phyloP scores from a whole-genome alignment of 345 rosid genomes.

The Microthlaspi erraticum region DNA sequence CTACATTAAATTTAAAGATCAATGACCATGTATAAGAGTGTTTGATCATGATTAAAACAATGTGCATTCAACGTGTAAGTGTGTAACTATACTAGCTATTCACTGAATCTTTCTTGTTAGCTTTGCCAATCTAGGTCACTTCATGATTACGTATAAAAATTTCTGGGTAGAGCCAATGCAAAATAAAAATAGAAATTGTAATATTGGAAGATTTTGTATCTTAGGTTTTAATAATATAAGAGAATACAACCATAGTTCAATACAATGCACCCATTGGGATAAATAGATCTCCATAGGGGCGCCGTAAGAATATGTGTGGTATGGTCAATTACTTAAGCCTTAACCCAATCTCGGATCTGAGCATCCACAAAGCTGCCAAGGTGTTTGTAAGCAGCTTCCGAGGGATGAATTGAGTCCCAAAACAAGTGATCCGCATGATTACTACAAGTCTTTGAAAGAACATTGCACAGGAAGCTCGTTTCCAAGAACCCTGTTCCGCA shows the following conservation, averaged over 20 bases:
- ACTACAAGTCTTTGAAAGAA: slow-evolving; percentile 36
- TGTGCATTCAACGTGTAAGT: too few species aligned
- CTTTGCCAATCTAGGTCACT: too few species aligned
- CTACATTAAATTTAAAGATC: too few species aligned
- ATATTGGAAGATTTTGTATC: too few species aligned
- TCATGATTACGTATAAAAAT: too few species aligned
- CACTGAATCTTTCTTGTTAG: not conserved
- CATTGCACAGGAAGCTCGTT: slow-evolving; percentile 45
- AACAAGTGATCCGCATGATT: slow-evolving; percentile 48
- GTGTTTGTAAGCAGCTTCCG: slow-evolving; percentile 46
- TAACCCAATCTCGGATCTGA: slow-evolving; percentile 65
- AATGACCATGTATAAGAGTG: too few species aligned
- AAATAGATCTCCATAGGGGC: not conserved
- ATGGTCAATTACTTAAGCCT: slow-evolving; percentile 40
- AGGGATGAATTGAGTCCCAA: slow-evolving; percentile 58
- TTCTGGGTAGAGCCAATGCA: too few species aligned
- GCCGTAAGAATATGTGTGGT: not conserved
- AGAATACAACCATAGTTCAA: too few species aligned
- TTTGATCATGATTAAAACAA: too few species aligned
- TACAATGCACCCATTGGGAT: too few species aligned
- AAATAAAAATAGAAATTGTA: too few species aligned
- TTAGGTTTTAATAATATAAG: too few species aligned
- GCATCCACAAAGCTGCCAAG: slow-evolving; percentile 40
- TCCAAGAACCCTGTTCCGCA: slow-evolving; percentile 53
- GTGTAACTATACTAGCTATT: not conserved